Evolutionary conservation across 2,329 filamentous ascomycete genomes (phyloP).

Genomic region (Sporothrix brunneoviolacea): DNA sequence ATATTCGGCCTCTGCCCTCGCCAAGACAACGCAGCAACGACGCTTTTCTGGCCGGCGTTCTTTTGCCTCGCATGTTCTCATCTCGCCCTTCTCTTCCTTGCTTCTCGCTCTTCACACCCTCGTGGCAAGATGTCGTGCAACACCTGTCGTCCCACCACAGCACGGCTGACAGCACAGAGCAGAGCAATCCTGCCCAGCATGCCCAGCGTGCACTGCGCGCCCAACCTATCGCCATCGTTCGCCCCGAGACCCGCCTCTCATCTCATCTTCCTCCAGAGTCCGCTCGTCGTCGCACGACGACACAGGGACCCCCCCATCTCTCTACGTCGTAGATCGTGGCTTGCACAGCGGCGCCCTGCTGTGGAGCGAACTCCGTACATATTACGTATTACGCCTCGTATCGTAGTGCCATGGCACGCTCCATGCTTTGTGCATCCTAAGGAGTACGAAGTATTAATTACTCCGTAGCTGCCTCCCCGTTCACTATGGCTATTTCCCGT

Average conservation of each 20-base stretch:
- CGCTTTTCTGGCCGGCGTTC: too few species aligned
- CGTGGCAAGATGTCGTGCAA: constrained; percentile 3
- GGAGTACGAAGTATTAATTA: too few species aligned
- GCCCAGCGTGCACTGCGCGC: background rate
- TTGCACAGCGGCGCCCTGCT: background rate
- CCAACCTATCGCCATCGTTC: background rate
- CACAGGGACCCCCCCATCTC: background rate
- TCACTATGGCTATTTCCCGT: too few species aligned
- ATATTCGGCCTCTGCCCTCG: background rate
- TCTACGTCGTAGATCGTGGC: background rate
- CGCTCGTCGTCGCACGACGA: constrained; percentile 1
- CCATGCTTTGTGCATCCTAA: too few species aligned
- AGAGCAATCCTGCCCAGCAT: background rate
- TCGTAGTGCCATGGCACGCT: too few species aligned
- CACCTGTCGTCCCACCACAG: constrained; percentile 1
- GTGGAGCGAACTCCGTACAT: too few species aligned
- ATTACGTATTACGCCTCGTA: too few species aligned
- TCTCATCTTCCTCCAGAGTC: background rate
- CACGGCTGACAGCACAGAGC: background rate
- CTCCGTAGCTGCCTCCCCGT: too few species aligned
- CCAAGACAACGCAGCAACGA: too few species aligned
- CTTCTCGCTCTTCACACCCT: background rate
- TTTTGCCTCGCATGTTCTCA: too few species aligned
- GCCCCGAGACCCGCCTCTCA: background rate
- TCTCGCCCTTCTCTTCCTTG: background rate